These are phyloP conservation scores for Zea mays DNA, from an alignment of 176 grass and related monocot genomes.

Conservation along the genomic window DNA sequence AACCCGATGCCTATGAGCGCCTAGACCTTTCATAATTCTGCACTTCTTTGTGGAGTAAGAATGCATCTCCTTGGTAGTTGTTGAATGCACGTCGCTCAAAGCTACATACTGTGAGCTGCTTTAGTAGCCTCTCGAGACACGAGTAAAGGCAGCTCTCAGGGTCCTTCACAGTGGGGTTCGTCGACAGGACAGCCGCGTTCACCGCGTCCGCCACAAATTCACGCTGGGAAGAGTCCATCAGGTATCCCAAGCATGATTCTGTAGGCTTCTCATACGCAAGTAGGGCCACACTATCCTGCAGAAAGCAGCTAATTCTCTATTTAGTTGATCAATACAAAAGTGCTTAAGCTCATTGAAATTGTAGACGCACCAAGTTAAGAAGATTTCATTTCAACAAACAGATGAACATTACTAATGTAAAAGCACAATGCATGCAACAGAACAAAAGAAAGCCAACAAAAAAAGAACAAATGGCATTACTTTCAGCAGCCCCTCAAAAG, in stretches of 20 bases:
- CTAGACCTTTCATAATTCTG: constrained; percentile 36
- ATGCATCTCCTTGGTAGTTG: constrained; percentile 72
- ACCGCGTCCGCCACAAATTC: constrained; percentile 90
- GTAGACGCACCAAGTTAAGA: neutral
- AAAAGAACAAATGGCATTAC: constrained; percentile 43
- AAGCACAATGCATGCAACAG: constrained; percentile 11
- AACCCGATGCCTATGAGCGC: constrained; percentile 23
- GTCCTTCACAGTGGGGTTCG: constrained; percentile 67
- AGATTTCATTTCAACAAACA: constrained; percentile 30
- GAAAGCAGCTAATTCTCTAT: constrained; percentile 27
- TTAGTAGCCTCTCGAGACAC: constrained; percentile 81
- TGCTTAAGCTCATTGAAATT: constrained; percentile 5
- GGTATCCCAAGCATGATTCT: constrained; percentile 76
- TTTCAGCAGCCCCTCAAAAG: constrained; percentile 63
- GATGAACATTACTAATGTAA: neutral
- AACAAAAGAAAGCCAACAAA: constrained; percentile 23
- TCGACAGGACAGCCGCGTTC: constrained; percentile 76
- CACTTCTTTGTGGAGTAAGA: constrained; percentile 90
- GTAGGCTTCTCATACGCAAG: constrained; percentile 75
- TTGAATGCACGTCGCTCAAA: constrained; percentile 61
- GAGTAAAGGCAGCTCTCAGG: constrained; percentile 71
- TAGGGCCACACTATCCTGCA: constrained; percentile 69
- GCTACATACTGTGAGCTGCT: constrained; percentile 86
- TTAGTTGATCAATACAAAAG: constrained; percentile 10
- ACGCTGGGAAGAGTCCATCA: constrained; percentile 64